Percentiles rank a stretch among this genome's conserved stretches.
These are phyloP conservation scores for Polysphondylium violaceum DNA, from an alignment of 78 protist species.

Conservation along the genomic window DNA sequence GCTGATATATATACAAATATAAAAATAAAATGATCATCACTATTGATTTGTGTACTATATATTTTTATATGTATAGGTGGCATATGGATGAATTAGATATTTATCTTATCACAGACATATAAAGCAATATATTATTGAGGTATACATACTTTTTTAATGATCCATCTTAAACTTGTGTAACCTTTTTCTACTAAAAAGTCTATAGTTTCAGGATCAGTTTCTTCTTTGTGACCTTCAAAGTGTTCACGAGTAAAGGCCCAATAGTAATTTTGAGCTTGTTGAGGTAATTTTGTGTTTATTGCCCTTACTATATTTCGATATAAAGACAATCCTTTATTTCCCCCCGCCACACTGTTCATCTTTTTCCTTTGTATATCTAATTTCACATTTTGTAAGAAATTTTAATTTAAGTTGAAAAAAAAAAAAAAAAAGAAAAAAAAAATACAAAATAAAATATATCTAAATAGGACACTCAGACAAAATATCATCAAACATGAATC, in stretches of 20 bases:
- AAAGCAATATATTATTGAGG: neutral
- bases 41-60: slow-evolving; percentile 3
- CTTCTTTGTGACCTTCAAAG: slow-evolving; percentile 56
- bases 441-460: too few relatives aligned
- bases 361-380: too few relatives aligned
- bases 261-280: slow-evolving; percentile 55
- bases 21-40: neutral
- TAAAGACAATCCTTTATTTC: neutral
- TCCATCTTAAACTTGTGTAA: slow-evolving; percentile 41
- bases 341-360: too few relatives aligned
- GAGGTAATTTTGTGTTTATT: slow-evolving; percentile 56
- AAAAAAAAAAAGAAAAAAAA: too few relatives aligned
- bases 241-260: slow-evolving; percentile 74
- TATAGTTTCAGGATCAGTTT: slow-evolving; percentile 42
- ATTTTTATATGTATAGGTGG: neutral
- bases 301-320: slow-evolving; percentile 65
- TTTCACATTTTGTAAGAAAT: too few relatives aligned
- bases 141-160: slow-evolving; percentile 44
- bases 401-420: too few relatives aligned
- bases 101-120: neutral
- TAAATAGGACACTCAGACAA: too few relatives aligned
- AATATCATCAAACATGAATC: too few relatives aligned
- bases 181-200: slow-evolving; percentile 48
- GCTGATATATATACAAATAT: too few relatives aligned
- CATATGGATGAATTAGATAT: neutral